Evolutionary conservation across 2,329 filamentous ascomycete genomes (phyloP).

Genomic region (Phialemonium atrogriseum): DNA sequence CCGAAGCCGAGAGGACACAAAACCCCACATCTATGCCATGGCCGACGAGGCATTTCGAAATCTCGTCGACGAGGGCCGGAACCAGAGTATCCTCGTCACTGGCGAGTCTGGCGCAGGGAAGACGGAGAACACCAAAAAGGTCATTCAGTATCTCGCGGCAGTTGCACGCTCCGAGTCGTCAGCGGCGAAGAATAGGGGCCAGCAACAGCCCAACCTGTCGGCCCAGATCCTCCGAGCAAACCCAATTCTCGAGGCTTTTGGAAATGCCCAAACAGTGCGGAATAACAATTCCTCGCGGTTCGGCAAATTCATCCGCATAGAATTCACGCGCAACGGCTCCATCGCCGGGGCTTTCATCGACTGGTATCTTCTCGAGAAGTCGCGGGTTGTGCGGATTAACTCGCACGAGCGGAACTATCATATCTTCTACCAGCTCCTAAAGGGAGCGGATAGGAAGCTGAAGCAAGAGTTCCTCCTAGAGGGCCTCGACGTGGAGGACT

Average conservation of each 20-base stretch:
- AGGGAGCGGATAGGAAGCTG: conserved; percentile 66
- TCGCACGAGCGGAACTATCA: conserved; percentile 90
- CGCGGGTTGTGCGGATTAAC: conserved; percentile 87
- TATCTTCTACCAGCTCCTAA: conserved; percentile 91
- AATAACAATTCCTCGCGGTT: conserved; percentile 99
- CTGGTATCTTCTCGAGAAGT: conserved; percentile 97
- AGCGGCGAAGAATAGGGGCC: conserved; percentile 51
- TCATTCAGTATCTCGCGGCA: conserved; percentile 95
- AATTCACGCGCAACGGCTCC: conserved; percentile 79
- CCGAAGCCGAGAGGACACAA: conserved; percentile 82
- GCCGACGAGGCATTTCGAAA: conserved; percentile 95
- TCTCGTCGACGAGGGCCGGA: conserved; percentile 86
- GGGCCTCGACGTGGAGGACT: conserved; percentile 71
- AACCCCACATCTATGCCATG: conserved; percentile 96
- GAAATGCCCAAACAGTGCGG: conserved; percentile 93
- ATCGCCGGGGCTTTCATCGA: conserved; percentile 96
- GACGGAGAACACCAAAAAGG: conserved; percentile 98
- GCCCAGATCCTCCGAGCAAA: conserved; percentile 95
- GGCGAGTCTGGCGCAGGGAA: conserved; percentile 97
- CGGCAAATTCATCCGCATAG: conserved; percentile 97
- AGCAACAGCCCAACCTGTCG: conserved; percentile 71
- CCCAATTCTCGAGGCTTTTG: conserved; percentile 94
- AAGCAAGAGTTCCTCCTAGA: conserved; percentile 71
- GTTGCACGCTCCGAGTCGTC: conserved; percentile 80
- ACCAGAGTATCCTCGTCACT: conserved; percentile 96